These are phyloP conservation scores for Schoenoplectus tabernaemontani DNA, from an alignment of 202 grass and related monocot genomes.

Conservation along the genomic window DNA sequence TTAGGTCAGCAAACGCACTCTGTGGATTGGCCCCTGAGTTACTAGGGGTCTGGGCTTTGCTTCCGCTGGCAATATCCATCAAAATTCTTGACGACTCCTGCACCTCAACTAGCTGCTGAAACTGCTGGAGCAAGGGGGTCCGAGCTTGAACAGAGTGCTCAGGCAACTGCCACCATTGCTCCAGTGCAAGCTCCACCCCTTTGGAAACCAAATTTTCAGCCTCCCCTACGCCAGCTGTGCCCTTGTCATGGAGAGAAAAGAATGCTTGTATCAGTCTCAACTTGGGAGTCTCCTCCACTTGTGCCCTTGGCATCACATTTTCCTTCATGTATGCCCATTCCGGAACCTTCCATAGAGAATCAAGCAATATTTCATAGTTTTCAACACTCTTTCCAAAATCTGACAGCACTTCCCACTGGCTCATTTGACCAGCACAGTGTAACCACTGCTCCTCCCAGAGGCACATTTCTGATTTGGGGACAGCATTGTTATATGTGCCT, in stretches of 20 bases:
- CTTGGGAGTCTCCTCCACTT: slow-evolving; percentile 88
- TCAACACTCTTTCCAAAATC: slow-evolving; percentile 98
- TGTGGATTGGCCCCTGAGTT: slow-evolving; percentile 74
- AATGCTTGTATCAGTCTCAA: slow-evolving; percentile 77
- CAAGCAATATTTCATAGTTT: slow-evolving; percentile 90
- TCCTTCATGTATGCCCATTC: slow-evolving; percentile 99
- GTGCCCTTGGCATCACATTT: slow-evolving; percentile 72
- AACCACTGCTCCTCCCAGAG: slow-evolving; percentile 99
- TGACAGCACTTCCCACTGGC: slow-evolving; percentile 91
- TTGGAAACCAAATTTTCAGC: slow-evolving; percentile 74
- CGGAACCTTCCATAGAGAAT: slow-evolving; percentile 93
- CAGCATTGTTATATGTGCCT: slow-evolving; percentile 90
- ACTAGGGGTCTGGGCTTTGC: slow-evolving; percentile 65
- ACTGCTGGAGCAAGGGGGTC: slow-evolving; percentile 86
- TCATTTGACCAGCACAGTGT: slow-evolving; percentile 80
- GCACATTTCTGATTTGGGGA: slow-evolving; percentile 98
- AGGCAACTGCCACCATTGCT: slow-evolving; percentile 99
- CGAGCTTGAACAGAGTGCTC: slow-evolving; percentile 91
- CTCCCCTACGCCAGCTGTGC: slow-evolving; percentile 71
- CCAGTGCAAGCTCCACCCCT: slow-evolving; percentile 91
- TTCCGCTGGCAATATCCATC: slow-evolving; percentile 91
- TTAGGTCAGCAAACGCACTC: slow-evolving; percentile 80
- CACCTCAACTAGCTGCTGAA: slow-evolving; percentile 96
- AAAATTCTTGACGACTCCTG: slow-evolving; percentile 95
- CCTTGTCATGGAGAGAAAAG: slow-evolving; percentile 82